Conservation (phyloP, 1,284 basidiomycete genomes). For the Ceratobasidium sp. region DNA sequence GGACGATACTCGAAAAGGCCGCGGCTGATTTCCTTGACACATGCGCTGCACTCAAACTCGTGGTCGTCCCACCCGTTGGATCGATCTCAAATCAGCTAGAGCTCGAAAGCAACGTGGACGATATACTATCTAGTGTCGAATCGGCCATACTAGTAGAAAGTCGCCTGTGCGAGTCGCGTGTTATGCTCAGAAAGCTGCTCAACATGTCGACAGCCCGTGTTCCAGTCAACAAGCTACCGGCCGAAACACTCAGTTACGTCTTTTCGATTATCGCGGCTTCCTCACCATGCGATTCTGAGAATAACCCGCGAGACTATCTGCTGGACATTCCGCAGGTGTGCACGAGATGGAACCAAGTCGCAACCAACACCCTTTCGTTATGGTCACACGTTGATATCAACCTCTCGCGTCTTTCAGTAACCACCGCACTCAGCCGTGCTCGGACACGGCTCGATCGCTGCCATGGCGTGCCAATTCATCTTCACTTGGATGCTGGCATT, state of each 20-base stretch:
- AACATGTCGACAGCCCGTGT: not conserved
- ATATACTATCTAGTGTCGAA: not conserved
- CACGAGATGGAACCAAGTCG: constrained; percentile 17
- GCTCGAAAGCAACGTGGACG: not conserved
- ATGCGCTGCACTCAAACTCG: not conserved
- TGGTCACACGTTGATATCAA: constrained; percentile 32
- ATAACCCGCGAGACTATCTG: not conserved
- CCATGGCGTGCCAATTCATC: not conserved
- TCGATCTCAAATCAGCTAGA: not conserved
- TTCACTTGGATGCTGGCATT: not conserved
- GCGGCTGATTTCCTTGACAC: not conserved
- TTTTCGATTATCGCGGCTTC: not conserved
- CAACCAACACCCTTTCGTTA: not conserved
- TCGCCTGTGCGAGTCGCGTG: not conserved
- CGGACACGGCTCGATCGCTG: not conserved
- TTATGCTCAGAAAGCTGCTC: not conserved
- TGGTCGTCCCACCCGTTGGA: not conserved
- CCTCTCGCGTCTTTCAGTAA: not conserved
- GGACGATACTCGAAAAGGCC: not conserved
- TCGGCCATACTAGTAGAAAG: not conserved
- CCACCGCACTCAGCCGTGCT: not conserved
- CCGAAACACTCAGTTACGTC: not conserved
- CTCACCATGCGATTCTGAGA: not conserved
- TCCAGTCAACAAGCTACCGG: not conserved
- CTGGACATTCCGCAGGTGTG: constrained; percentile 1